Evolutionary conservation across 306 rosid species (phyloP).

Genomic region (Lagenaria siceraria): DNA sequence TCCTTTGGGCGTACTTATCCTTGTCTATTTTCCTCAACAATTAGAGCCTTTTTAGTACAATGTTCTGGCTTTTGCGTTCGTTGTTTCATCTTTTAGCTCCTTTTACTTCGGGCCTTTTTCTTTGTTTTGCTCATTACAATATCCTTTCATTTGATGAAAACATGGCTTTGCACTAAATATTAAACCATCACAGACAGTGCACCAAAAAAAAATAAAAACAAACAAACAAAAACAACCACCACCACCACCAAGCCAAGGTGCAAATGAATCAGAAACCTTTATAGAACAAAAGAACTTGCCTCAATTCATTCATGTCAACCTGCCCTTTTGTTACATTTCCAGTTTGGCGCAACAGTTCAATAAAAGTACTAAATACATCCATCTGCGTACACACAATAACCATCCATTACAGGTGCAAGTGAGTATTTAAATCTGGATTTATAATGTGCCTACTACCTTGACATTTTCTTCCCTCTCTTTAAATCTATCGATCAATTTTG

Average conservation of each 20-base stretch:
- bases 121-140: not conserved
- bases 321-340: constrained; percentile 97
- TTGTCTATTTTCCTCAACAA: not conserved
- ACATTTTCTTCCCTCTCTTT: constrained; percentile 99
- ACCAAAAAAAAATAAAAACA: not conserved
- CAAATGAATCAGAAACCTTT: constrained; percentile 3
- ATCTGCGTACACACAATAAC: constrained; percentile 52
- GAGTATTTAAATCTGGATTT: constrained; percentile 3
- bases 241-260: not conserved
- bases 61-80: not conserved
- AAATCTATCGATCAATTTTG: constrained; percentile 90
- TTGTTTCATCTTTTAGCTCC: not conserved
- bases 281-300: constrained; percentile 39
- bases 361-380: constrained; percentile 92
- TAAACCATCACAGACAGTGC: not conserved
- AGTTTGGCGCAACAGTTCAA: constrained; percentile 92
- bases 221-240: not conserved
- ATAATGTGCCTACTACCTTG: constrained; percentile 49
- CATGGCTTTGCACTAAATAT: not conserved
- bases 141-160: not conserved
- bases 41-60: not conserved
- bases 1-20: not conserved
- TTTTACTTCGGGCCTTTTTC: not conserved
- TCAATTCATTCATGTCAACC: constrained; percentile 59
- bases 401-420: constrained; percentile 6